phyloP scores from a whole-genome alignment of 2,329 filamentous ascomycete genomes.

The Coniochaeta prunicola region DNA sequence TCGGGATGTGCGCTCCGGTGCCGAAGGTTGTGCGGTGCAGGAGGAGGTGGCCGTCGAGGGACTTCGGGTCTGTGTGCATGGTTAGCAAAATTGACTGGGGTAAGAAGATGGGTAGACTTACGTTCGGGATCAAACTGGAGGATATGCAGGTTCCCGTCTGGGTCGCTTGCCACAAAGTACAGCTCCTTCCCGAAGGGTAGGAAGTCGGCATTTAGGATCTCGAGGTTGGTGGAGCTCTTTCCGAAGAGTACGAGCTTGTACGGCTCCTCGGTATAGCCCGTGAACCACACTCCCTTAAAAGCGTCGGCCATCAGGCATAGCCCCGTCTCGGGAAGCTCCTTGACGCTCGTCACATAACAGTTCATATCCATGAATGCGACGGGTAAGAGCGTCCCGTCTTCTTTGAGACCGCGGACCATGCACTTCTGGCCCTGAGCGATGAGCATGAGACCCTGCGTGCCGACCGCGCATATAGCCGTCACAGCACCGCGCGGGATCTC shows the following conservation, averaged over 20 bases:
- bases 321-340: conserved; percentile 75
- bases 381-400: conserved; percentile 85
- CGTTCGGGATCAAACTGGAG: conserved; percentile 93
- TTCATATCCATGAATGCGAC: conserved; percentile 98
- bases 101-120: conserved; percentile 36
- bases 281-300: conserved; percentile 92
- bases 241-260: conserved; percentile 93
- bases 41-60: conserved; percentile 78
- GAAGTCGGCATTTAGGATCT: conserved; percentile 78
- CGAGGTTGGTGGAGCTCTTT: conserved; percentile 72
- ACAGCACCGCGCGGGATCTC: conserved; percentile 89
- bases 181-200: conserved; percentile 78
- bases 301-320: conserved; percentile 84
- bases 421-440: conserved; percentile 94
- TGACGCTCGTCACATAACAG: conserved; percentile 81
- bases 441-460: conserved; percentile 80
- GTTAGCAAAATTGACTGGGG: conserved; percentile 15
- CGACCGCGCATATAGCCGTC: conserved; percentile 77
- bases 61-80: conserved; percentile 68
- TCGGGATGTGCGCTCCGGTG: conserved; percentile 69
- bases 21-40: conserved; percentile 85
- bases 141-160: conserved; percentile 79
- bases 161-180: conserved; percentile 75
- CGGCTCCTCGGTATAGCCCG: conserved; percentile 92
- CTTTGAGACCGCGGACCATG: conserved; percentile 92